Evolutionary conservation across 2,329 filamentous ascomycete genomes (phyloP).

Genomic region (Cladophialophora immunda): DNA sequence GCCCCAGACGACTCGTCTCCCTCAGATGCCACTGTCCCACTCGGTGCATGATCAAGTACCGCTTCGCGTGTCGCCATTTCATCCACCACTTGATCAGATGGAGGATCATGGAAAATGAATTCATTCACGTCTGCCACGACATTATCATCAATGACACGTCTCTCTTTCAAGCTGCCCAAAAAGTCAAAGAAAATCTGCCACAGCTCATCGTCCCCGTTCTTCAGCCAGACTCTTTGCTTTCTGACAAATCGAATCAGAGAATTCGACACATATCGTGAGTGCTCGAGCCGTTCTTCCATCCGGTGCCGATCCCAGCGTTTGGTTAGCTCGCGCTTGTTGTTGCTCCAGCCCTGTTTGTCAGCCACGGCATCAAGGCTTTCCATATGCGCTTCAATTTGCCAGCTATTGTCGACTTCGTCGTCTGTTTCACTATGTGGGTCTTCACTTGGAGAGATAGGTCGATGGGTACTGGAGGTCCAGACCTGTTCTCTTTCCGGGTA

Average conservation of each 20-base stretch:
- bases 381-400: constrained; percentile 38
- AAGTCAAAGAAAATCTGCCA: constrained; percentile 32
- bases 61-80: not conserved
- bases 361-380: constrained; percentile 37
- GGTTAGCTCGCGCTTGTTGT: constrained; percentile 32
- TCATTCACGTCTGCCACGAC: constrained; percentile 35
- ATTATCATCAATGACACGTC: constrained; percentile 31
- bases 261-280: constrained; percentile 39
- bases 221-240: constrained; percentile 37
- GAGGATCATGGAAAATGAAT: constrained; percentile 25
- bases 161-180: constrained; percentile 32
- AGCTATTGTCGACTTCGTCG: constrained; percentile 41
- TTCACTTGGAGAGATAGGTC: constrained; percentile 36
- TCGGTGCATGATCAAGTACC: not conserved
- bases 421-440: constrained; percentile 39
- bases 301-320: constrained; percentile 40
- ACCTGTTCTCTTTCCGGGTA: constrained; percentile 17
- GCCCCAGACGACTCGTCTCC: not conserved
- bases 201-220: constrained; percentile 28
- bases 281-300: constrained; percentile 38
- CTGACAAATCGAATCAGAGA: constrained; percentile 41
- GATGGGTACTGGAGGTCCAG: constrained; percentile 40
- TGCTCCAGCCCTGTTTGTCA: constrained; percentile 30
- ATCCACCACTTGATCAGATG: not conserved
- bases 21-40: not conserved